Evolutionary conservation across 768 basidiomycete species (phyloP), one percentile per base, ranked within the genome.

Genomic region (Collybiopsis confluens): DNA sequence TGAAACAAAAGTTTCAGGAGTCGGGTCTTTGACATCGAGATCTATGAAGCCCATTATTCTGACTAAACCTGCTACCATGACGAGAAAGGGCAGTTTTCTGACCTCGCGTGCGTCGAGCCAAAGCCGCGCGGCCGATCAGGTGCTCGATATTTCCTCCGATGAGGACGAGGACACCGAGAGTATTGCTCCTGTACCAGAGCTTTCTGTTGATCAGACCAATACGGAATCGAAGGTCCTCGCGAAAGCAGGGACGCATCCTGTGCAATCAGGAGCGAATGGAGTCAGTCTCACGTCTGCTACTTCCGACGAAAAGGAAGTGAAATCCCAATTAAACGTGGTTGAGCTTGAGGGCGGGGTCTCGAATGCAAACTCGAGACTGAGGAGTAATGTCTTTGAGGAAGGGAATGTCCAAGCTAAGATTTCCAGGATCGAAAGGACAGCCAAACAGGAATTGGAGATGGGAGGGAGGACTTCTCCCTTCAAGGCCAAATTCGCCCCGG

Each of bases 71-170:
- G 45, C 36, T 23, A 18, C 54, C 8, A 36, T 47, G 33, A 35
- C 7, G 28, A 35, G 26, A 41, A 49, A 40, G 59, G 54, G 26
- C 15, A 55, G 28, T 36, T 52, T 27, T 33, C 28, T 52, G 41
- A 43, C 8, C 11, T 52, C 50, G 9, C 50, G 41, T 4, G 21
- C 38, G 15, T 40, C 50, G 21, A 42, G 13, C 8, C 47, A 41
- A 30, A 40, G 38, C 8, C 50, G 50, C 18, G 30, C 27, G 5
- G 44, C 38, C 30, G 50, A 52, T 56, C 68, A 69, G 57, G 71
- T 76, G 15, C 71, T 76, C 23, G 73, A 76, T 46, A 69, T 77
- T 15, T 73, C 72, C 6, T 70, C 71, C 7, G 73, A 74, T 36
- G 73, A 73, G 30, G 70, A 72, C n/a, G 65, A 62, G 24, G 63